A percentile compares a stretch with the other conserved stretches of the same genome.
phyloP scores from a whole-genome alignment of 768 basidiomycete genomes.

The Mrakia frigida region DNA sequence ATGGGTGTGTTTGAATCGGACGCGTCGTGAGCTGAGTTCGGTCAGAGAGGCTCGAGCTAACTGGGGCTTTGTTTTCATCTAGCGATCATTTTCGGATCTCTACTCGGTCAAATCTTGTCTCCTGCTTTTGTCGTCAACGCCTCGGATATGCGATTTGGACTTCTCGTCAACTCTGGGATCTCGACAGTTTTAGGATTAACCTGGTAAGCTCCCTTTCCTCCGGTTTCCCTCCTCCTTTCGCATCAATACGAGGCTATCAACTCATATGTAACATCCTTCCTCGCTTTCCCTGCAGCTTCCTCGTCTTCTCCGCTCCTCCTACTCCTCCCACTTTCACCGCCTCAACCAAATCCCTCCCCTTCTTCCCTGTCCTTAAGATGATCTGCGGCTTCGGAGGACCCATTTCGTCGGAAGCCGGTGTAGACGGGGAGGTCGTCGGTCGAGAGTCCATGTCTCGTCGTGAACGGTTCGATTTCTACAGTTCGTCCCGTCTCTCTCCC shows the following conservation, averaged over 20 bases:
- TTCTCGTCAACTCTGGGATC: not conserved
- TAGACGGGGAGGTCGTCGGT: not conserved
- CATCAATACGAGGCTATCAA: no score
- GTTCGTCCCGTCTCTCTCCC: not conserved
- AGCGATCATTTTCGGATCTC: constrained; percentile 7
- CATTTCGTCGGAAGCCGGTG: not conserved
- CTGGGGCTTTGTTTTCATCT: not conserved
- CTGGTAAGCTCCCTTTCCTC: not conserved
- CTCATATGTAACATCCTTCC: not conserved
- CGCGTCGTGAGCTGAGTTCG: no score
- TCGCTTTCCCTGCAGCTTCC: not conserved
- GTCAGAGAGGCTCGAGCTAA: not conserved
- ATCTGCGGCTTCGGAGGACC: constrained; percentile 5
- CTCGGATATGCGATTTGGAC: not conserved
- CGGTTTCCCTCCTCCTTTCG: not conserved
- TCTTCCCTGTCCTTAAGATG: constrained; percentile 3
- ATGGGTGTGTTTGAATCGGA: not conserved
- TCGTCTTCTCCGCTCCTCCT: constrained; percentile 6
- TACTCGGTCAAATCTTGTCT: not conserved
- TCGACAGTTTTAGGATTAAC: not conserved
- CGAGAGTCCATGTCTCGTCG: not conserved
- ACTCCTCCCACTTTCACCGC: constrained; percentile 8
- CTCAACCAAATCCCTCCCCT: not conserved
- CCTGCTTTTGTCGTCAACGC: not conserved
- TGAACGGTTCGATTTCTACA: constrained; percentile 6